Evolutionary conservation across 768 basidiomycete species (phyloP), one percentile per base, ranked within the genome.

Genomic region (Lactarius sp.): DNA sequence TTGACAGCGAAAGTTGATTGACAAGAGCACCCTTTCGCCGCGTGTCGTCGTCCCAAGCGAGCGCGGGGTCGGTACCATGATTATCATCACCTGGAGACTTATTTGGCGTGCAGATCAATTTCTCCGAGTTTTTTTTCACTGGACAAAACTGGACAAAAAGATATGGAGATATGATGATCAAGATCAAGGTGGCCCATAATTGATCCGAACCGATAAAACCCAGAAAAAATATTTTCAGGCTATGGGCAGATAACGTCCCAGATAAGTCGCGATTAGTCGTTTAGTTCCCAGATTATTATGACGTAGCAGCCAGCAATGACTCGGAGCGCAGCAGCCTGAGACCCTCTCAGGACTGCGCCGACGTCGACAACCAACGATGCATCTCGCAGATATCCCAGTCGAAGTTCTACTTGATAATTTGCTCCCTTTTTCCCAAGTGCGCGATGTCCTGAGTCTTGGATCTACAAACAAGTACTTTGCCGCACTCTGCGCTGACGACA

Each of bases 351-450:
- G 41, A 42, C 41, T 42, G 41, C 41, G 41, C 4, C 41, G 12
- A 42, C 6, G 4, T 31, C 3, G 50, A 27, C 27, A n/a, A 20
- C 34, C n/a, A 16, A 31, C 52, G 61, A 82, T 82, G 79, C 64
- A 72, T 36, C 68, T 88, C 33, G 67, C 77, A 22, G 79, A 85
- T 59, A 69, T 94, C 16, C 92, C 93, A 3, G 71, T 87, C 31
- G 92, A 95, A 72, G 76, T 93, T n/a, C 72, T 93, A 36, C 74
- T 91, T 27, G 92, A 94, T 72, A 81, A 88, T 66, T 64, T 95
- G 4, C 75, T 91, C 6, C 85, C 86, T 22, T 69, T 73, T 9
- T 75, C 92, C 34, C 73, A 80, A 10, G 72, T 84, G 34, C 67
- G 71, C 13, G 86, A 87, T 71, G 75, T 94, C 22, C 73, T 85